phyloP scores from a whole-genome alignment of 805 yeast species.

The Zygoascus flipseniorum region DNA sequence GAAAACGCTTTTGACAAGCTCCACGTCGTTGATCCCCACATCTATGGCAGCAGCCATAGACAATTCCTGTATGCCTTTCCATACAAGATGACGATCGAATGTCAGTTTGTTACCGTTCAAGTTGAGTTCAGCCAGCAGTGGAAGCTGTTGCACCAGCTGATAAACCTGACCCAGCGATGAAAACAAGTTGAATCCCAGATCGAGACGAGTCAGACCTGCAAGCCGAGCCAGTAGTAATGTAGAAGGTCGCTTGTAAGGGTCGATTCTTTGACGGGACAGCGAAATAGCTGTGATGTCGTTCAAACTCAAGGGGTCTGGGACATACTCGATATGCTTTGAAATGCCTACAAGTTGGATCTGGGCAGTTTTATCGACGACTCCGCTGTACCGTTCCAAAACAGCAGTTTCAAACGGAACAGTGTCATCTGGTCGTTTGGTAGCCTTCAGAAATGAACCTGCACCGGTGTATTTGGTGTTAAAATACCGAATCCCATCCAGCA shows the following conservation, averaged over 20 bases:
- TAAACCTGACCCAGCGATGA: constrained; percentile 33
- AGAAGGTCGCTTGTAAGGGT: not conserved
- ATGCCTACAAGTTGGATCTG: constrained; percentile 40
- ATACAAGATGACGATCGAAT: not conserved
- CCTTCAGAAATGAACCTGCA: constrained; percentile 60
- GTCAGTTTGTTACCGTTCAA: constrained; percentile 36
- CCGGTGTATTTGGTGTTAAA: constrained; percentile 37
- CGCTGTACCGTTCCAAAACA: constrained; percentile 40
- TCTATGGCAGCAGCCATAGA: constrained; percentile 16
- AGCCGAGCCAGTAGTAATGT: not conserved
- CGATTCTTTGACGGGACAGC: not conserved
- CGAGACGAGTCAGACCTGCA: constrained; percentile 33
- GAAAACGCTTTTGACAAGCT: constrained; percentile 23
- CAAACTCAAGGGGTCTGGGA: constrained; percentile 41
- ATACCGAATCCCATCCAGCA: constrained; percentile 43
- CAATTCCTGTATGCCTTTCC: constrained; percentile 8
- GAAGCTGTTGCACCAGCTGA: constrained; percentile 31
- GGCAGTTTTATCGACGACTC: constrained; percentile 20
- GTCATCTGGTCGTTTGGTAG: constrained; percentile 30
- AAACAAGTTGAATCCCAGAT: constrained; percentile 54
- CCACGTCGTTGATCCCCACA: constrained; percentile 9
- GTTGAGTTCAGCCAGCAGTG: constrained; percentile 34
- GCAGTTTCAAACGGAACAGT: constrained; percentile 38
- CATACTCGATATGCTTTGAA: constrained; percentile 46
- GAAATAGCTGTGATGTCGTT: constrained; percentile 40